These are phyloP conservation scores for Ascochyta viciae-villosae DNA, from an alignment of 2,329 filamentous ascomycete genomes.

Conservation along the genomic window DNA sequence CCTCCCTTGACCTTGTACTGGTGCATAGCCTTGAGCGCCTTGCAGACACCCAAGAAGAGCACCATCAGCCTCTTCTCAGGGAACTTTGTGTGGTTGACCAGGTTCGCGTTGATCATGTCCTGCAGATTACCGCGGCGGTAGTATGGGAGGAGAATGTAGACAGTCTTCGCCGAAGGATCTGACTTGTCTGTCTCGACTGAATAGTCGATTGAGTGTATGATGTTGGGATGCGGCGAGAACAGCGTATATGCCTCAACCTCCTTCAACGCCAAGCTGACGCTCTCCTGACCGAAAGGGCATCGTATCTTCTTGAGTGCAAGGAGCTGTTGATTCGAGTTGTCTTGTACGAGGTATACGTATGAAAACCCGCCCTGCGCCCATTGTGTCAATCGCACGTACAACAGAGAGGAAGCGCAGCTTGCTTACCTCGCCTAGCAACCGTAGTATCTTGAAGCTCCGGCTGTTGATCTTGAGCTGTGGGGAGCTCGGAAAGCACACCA, in stretches of 20 bases:
- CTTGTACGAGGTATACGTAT: conserved; percentile 98
- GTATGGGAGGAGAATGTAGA: conserved; percentile 95
- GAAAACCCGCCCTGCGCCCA: conserved; percentile 83
- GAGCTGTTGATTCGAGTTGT: conserved; percentile 80
- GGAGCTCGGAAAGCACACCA: conserved; percentile 94
- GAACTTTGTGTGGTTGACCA: conserved; percentile 92
- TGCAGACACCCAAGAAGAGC: conserved; percentile 90
- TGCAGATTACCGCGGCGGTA: conserved; percentile 95
- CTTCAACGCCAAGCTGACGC: conserved; percentile 90
- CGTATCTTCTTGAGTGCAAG: conserved; percentile 99
- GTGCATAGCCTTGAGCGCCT: conserved; percentile 89
- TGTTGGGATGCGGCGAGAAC: conserved; percentile 81
- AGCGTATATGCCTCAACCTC: conserved; percentile 97
- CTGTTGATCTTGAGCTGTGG: conserved; percentile 95
- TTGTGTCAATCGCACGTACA: conserved; percentile 5
- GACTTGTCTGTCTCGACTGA: conserved; percentile 75
- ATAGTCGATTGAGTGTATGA: conserved; percentile 87
- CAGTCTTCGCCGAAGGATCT: conserved; percentile 80
- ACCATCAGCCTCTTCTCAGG: conserved; percentile 88
- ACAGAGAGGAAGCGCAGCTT: background rate
- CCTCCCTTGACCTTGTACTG: conserved; percentile 74
- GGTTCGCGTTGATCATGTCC: conserved; percentile 97
- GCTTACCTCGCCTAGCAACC: conserved; percentile 86
- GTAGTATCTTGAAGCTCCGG: conserved; percentile 93
- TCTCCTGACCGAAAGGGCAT: conserved; percentile 97